Conservation (phyloP, 202 grass and related monocot species). For the Panicum virgatum region DNA sequence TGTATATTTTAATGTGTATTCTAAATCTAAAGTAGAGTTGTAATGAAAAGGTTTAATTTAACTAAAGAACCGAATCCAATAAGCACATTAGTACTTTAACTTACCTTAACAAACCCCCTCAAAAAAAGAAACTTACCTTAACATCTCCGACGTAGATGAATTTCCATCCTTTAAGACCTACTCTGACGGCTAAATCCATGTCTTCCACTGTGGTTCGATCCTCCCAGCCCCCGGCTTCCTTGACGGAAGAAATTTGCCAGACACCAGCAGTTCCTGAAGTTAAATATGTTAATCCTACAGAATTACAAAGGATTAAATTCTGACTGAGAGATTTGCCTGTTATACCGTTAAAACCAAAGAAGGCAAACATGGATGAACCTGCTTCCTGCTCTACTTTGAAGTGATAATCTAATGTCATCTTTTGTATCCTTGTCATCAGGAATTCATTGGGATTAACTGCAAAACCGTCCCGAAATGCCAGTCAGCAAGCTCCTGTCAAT, state of each 20-base stretch:
- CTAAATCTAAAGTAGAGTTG: slow-evolving; percentile 19
- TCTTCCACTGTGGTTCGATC: slow-evolving; percentile 96
- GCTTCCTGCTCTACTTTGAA: slow-evolving; percentile 98
- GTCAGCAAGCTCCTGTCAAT: slow-evolving; percentile 91
- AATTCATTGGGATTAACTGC: slow-evolving; percentile 85
- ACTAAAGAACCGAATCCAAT: background rate
- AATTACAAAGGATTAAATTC: background rate
- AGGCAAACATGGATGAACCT: slow-evolving; percentile 75
- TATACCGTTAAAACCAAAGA: slow-evolving; percentile 98
- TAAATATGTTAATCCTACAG: slow-evolving; percentile 36
- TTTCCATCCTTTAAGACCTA: slow-evolving; percentile 87
- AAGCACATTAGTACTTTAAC: background rate
- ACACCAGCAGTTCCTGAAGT: slow-evolving; percentile 88
- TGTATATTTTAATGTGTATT: background rate
- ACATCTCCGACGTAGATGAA: slow-evolving; percentile 87
- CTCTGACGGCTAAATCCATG: slow-evolving; percentile 96
- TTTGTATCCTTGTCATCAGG: slow-evolving; percentile 95
- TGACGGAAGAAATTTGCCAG: slow-evolving; percentile 78
- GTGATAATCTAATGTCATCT: slow-evolving; percentile 98
- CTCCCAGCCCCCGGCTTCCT: slow-evolving; percentile 90
- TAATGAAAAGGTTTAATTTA: background rate
- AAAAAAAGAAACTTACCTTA: too few relatives aligned
- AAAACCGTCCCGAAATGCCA: slow-evolving; percentile 90
- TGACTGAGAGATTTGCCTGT: background rate
- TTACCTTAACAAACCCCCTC: too few relatives aligned